Conservation (phyloP, 2,329 filamentous ascomycete genomes). For the Talaromyces sp. region DNA sequence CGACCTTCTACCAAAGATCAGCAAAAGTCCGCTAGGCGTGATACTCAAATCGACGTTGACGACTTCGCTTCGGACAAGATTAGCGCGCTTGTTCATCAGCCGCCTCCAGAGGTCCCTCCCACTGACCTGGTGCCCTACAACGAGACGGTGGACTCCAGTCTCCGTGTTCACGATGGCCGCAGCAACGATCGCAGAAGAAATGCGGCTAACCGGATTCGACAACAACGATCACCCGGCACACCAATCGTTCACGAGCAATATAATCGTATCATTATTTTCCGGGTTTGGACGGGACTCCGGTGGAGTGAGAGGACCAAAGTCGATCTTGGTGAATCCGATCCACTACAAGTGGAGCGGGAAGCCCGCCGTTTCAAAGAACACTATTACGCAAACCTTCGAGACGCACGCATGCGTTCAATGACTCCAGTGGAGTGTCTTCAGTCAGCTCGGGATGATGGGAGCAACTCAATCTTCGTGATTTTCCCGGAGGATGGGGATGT, state of each 20-base stretch:
- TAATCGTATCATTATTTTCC: not conserved
- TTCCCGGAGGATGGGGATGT: constrained; percentile 8
- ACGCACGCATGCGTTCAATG: constrained; percentile 1
- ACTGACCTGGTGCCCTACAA: not conserved
- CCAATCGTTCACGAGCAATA: not conserved
- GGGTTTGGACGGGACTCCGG: not conserved
- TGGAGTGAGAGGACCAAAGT: not conserved
- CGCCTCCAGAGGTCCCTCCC: not conserved
- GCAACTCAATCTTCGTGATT: constrained; percentile 15
- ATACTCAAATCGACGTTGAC: not conserved
- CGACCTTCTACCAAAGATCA: not conserved
- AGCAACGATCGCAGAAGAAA: not conserved
- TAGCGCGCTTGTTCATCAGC: not conserved
- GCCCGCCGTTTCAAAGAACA: constrained; percentile 9
- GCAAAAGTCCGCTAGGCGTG: not conserved
- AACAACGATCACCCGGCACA: not conserved
- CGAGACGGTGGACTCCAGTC: not conserved
- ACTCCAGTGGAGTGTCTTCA: constrained; percentile 15
- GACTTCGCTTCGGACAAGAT: not conserved
- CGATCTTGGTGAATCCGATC: not conserved
- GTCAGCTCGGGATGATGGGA: constrained; percentile 14
- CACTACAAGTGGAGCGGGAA: constrained; percentile 11
- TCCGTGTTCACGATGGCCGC: not conserved
- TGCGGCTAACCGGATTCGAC: not conserved
- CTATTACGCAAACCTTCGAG: constrained; percentile 15